Evolutionary conservation across 805 yeast genomes (phyloP).

Genomic region (Yamadazyma insecticola): DNA sequence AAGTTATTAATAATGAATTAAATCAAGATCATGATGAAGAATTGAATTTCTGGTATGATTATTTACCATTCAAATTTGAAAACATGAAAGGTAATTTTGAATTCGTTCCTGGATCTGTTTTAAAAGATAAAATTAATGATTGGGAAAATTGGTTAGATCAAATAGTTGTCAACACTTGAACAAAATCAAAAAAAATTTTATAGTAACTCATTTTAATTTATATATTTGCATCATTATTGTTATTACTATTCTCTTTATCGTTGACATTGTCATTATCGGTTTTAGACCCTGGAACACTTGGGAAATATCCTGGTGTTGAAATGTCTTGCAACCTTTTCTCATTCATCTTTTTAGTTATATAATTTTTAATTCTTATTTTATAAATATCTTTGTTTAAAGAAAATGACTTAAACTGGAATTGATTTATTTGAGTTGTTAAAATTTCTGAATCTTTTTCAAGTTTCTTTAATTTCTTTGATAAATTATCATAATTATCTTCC

Average conservation of each 20-base stretch:
- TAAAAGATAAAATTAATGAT: conserved; percentile 45
- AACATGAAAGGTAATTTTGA: conserved; percentile 70
- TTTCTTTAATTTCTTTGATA: conserved; percentile 13
- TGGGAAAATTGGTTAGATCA: conserved; percentile 84
- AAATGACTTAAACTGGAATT: conserved; percentile 33
- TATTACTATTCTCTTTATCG: too few species aligned
- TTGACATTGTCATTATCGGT: too few species aligned
- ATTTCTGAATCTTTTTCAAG: conserved; percentile 16
- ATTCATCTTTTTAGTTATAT: conserved; percentile 28
- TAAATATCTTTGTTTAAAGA: conserved; percentile 39
- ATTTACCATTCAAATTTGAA: conserved; percentile 53
- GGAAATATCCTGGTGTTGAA: conserved; percentile 36
- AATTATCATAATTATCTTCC: conserved; percentile 16
- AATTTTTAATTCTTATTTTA: conserved; percentile 33
- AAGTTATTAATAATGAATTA: conserved; percentile 45
- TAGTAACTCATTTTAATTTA: not conserved
- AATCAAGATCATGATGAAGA: conserved; percentile 38
- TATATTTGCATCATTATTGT: too few species aligned
- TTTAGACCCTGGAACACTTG: conserved; percentile 26
- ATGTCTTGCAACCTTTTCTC: conserved; percentile 26
- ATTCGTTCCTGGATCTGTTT: conserved; percentile 68
- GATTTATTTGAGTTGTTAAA: conserved; percentile 17
- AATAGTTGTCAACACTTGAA: conserved; percentile 53
- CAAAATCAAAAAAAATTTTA: not conserved
- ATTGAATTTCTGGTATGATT: conserved; percentile 36